These are phyloP conservation scores for Phytopythium montanum DNA, from an alignment of 352 stramenopile genomes.

Conservation along the genomic window DNA sequence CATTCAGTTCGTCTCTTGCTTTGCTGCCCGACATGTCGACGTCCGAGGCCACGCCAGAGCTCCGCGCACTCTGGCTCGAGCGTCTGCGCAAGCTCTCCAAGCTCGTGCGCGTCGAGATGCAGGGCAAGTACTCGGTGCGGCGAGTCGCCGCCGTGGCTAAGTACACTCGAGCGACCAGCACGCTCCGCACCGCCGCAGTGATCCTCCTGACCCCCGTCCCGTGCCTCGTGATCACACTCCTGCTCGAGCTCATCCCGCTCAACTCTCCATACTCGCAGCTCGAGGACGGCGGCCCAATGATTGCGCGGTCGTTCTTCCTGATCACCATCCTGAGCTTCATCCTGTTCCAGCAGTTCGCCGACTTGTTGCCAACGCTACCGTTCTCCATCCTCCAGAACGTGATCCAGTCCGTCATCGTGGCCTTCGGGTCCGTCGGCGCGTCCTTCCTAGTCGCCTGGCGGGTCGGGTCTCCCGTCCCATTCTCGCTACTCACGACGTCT, in stretches of 20 bases:
- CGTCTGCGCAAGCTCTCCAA: background rate
- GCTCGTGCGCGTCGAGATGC: constrained; percentile 9
- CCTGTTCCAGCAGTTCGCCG: constrained; percentile 11
- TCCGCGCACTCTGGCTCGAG: background rate
- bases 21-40: background rate
- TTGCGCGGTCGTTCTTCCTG: constrained; percentile 10
- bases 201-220: constrained; percentile 15
- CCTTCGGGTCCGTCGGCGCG: background rate
- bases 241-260: constrained; percentile 16
- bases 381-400: constrained; percentile 9
- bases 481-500: constrained; percentile 6
- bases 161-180: constrained; percentile 10
- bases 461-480: constrained; percentile 9
- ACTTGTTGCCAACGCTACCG: constrained; percentile 13
- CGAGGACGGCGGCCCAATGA: constrained; percentile 10
- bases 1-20: too few species aligned
- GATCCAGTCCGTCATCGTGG: constrained; percentile 9
- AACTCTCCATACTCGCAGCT: constrained; percentile 5
- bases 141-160: constrained; percentile 7
- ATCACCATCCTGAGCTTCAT: constrained; percentile 16
- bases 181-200: constrained; percentile 1
- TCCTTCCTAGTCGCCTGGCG: background rate
- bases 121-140: constrained; percentile 12
- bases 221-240: constrained; percentile 13
- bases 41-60: background rate